phyloP scores from a whole-genome alignment of 306 rosid genomes.

The Astragalus membranaceus region DNA sequence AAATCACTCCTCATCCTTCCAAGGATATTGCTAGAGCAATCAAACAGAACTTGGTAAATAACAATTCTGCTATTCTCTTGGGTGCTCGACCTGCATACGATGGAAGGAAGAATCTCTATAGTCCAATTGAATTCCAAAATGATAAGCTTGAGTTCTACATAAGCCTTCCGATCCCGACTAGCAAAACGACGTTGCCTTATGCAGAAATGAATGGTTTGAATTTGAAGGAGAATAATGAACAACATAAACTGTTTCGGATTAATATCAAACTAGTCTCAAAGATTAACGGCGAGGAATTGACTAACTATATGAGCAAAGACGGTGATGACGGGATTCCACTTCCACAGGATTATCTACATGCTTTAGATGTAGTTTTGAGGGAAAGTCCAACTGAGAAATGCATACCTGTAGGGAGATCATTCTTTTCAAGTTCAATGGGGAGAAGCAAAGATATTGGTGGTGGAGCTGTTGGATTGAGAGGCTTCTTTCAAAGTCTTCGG shows the following conservation, averaged over 20 bases:
- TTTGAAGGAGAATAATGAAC: slow-evolving; percentile 40
- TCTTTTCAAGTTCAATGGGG: slow-evolving; percentile 76
- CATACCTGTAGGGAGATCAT: slow-evolving; percentile 74
- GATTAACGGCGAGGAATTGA: slow-evolving; percentile 64
- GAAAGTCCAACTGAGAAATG: slow-evolving; percentile 85
- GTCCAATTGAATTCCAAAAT: slow-evolving; percentile 70
- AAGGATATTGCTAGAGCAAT: slow-evolving; percentile 73
- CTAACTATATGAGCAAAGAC: slow-evolving; percentile 64
- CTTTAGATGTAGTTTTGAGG: slow-evolving; percentile 87
- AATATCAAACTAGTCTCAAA: slow-evolving; percentile 79
- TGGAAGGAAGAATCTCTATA: slow-evolving; percentile 87
- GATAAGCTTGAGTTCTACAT: slow-evolving; percentile 81
- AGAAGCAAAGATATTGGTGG: slow-evolving; percentile 87
- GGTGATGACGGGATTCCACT: slow-evolving; percentile 83
- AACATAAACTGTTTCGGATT: slow-evolving; percentile 59
- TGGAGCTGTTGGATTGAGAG: slow-evolving; percentile 92
- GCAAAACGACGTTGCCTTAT: slow-evolving; percentile 26
- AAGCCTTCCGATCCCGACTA: slow-evolving; percentile 61
- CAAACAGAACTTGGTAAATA: slow-evolving; percentile 70
- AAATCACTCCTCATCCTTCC: slow-evolving; percentile 83
- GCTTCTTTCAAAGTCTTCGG: slow-evolving; percentile 96
- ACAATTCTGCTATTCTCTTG: slow-evolving; percentile 52
- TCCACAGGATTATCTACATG: slow-evolving; percentile 97
- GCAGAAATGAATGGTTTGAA: slow-evolving; percentile 39
- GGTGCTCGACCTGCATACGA: slow-evolving; percentile 85